A percentile compares a stretch with the other conserved stretches of the same genome.
Evolutionary conservation across 768 basidiomycete species (phyloP).

Genomic region (Russula compacta): DNA sequence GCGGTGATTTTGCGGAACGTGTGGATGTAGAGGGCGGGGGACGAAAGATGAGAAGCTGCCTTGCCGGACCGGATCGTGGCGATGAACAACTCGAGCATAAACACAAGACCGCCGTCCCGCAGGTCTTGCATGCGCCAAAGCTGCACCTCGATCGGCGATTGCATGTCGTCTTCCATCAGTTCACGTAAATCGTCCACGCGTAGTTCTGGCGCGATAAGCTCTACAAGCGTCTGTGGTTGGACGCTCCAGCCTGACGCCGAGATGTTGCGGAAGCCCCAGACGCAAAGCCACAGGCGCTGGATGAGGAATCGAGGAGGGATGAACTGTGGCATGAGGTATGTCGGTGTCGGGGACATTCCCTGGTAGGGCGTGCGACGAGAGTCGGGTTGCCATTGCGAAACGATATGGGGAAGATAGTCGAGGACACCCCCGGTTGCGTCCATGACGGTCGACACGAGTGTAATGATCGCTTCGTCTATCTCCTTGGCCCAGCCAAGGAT

Average conservation of each 20-base stretch:
- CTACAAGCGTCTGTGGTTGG: conserved; percentile 1
- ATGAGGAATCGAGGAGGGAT: conserved; percentile 5
- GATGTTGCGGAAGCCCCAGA: conserved; percentile 5
- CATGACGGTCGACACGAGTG: background rate
- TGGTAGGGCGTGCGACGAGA: background rate
- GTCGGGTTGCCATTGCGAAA: conserved; percentile 1
- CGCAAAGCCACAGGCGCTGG: conserved; percentile 7
- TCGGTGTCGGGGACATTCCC: background rate
- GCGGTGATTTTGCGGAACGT: conserved; percentile 6
- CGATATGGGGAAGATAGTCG: conserved; percentile 3
- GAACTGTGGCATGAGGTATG: conserved; percentile 9
- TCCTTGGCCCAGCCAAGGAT: conserved; percentile 11
- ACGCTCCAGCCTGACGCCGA: background rate
- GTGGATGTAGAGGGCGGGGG: conserved; percentile 4
- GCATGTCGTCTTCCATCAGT: background rate
- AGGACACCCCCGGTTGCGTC: conserved; percentile 6
- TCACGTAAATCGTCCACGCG: background rate
- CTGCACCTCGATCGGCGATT: background rate
- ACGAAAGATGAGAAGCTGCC: background rate
- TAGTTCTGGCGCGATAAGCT: conserved; percentile 7
- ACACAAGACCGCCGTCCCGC: conserved; percentile 10
- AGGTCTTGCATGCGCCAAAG: conserved; percentile 16
- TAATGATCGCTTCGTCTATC: conserved; percentile 2
- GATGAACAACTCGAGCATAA: conserved; percentile 10
- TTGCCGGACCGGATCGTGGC: conserved; percentile 1